Evolutionary conservation across 2,329 filamentous ascomycete species (phyloP).

Genomic region (Colletotrichum spaethianum): DNA sequence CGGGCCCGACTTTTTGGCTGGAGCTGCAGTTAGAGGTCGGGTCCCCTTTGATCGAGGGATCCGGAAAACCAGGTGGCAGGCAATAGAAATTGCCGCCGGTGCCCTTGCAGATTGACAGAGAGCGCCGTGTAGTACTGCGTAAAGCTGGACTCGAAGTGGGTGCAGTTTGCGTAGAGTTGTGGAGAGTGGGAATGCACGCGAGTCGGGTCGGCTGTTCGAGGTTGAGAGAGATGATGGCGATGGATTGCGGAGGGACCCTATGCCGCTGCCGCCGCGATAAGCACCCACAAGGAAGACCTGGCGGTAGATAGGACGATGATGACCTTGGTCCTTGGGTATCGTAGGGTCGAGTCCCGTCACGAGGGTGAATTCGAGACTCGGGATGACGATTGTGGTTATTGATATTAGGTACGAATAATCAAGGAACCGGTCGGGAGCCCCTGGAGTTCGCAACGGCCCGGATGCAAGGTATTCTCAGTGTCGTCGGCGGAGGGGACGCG

Average conservation of each 20-base stretch:
- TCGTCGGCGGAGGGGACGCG: not conserved
- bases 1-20: conserved; percentile 12
- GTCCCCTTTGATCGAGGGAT: conserved; percentile 19
- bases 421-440: not conserved
- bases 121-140: not conserved
- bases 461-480: not conserved
- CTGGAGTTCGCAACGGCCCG: conserved; percentile 4
- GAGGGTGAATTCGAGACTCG: conserved; percentile 34
- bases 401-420: conserved; percentile 28
- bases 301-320: conserved; percentile 12
- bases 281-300: conserved; percentile 22
- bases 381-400: conserved; percentile 22
- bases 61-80: not conserved
- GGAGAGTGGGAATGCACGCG: conserved; percentile 30
- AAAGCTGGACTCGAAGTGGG: conserved; percentile 9
- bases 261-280: not conserved
- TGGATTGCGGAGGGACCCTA: not conserved
- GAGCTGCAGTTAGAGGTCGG: conserved; percentile 7
- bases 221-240: conserved; percentile 23
- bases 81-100: conserved; percentile 1
- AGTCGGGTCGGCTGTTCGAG: conserved; percentile 36
- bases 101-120: conserved; percentile 24
- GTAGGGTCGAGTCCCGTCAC: conserved; percentile 23
- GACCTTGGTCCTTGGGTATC: conserved; percentile 25
- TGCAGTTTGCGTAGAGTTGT: conserved; percentile 36